Conservation (phyloP, 768 basidiomycete genomes). For the Pulveroboletus ravenelii region DNA sequence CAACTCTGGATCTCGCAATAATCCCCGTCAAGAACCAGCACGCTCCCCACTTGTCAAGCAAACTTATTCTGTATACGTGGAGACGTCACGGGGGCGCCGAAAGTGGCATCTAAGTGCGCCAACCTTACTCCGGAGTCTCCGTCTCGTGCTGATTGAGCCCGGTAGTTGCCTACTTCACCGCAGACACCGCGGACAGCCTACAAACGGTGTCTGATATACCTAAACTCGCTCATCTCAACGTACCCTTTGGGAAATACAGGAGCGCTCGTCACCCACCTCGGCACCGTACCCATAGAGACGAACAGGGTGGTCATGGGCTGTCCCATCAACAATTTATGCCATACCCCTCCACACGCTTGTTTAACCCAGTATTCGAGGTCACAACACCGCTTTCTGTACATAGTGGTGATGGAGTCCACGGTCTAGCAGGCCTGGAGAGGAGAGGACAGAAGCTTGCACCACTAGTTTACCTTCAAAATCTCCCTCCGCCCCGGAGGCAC, state of each 20-base stretch:
- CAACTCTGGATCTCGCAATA: conserved; percentile 29
- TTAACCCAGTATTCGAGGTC: conserved; percentile 8
- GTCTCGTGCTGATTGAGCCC: conserved; percentile 1
- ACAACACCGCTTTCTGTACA: background rate
- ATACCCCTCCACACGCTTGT: conserved; percentile 26
- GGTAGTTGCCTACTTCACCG: conserved; percentile 73
- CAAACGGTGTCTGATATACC: conserved; percentile 57
- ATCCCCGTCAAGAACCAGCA: conserved; percentile 23
- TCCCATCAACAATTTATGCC: conserved; percentile 27
- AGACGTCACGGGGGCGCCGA: conserved; percentile 58
- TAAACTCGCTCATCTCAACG: conserved; percentile 45
- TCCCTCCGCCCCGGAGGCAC: conserved; percentile 59
- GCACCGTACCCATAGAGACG: conserved; percentile 31
- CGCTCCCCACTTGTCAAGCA: conserved; percentile 66
- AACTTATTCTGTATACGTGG: conserved; percentile 74
- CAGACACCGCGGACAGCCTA: conserved; percentile 54
- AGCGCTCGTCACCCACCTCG: conserved; percentile 58
- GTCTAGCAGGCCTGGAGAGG: conserved; percentile 9
- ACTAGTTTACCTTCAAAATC: conserved; percentile 55
- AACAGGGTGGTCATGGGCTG: conserved; percentile 13
- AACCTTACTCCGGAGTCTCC: conserved; percentile 3
- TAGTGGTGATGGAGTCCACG: background rate
- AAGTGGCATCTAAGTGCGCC: conserved; percentile 80
- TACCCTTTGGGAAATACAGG: conserved; percentile 58
- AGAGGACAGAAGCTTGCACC: conserved; percentile 47